phyloP scores from a whole-genome alignment of 1,139 yeast genomes.

The Waltiozyma sp. region DNA sequence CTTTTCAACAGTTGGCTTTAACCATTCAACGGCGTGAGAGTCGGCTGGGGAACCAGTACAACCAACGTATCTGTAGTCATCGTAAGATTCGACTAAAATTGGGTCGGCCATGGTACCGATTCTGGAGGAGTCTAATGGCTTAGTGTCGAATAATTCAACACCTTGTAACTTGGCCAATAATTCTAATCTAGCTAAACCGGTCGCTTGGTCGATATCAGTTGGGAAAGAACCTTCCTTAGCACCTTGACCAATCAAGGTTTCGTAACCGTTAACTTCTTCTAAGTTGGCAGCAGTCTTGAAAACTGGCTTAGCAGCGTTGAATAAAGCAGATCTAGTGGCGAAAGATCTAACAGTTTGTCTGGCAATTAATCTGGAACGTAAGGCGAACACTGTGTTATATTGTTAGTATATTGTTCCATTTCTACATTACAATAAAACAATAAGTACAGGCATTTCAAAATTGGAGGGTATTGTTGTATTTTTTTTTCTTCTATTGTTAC shows the following conservation, averaged over 20 bases:
- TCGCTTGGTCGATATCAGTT: conserved; percentile 90
- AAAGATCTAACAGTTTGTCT: conserved; percentile 28
- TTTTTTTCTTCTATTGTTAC: too few species aligned
- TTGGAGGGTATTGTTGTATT: background rate
- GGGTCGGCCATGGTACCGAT: conserved; percentile 85
- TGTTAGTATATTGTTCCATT: background rate
- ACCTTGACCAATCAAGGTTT: conserved; percentile 83
- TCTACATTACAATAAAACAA: background rate
- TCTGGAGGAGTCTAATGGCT: conserved; percentile 81
- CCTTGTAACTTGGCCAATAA: conserved; percentile 91
- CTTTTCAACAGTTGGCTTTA: conserved; percentile 75
- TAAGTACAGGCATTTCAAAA: background rate
- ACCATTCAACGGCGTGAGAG: conserved; percentile 85
- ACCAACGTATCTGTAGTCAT: conserved; percentile 91
- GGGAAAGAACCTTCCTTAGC: conserved; percentile 79
- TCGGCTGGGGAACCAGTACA: conserved; percentile 96
- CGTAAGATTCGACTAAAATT: conserved; percentile 79
- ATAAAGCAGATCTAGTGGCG: conserved; percentile 27
- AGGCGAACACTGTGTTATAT: conserved; percentile 16
- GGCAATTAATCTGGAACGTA: conserved; percentile 17
- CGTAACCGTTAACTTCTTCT: conserved; percentile 72
- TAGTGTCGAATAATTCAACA: conserved; percentile 86
- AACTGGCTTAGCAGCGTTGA: conserved; percentile 23
- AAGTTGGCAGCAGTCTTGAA: conserved; percentile 56
- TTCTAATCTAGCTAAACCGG: conserved; percentile 97